Conservation (phyloP, 2,329 filamentous ascomycete genomes). For the Calycina herbarum region DNA sequence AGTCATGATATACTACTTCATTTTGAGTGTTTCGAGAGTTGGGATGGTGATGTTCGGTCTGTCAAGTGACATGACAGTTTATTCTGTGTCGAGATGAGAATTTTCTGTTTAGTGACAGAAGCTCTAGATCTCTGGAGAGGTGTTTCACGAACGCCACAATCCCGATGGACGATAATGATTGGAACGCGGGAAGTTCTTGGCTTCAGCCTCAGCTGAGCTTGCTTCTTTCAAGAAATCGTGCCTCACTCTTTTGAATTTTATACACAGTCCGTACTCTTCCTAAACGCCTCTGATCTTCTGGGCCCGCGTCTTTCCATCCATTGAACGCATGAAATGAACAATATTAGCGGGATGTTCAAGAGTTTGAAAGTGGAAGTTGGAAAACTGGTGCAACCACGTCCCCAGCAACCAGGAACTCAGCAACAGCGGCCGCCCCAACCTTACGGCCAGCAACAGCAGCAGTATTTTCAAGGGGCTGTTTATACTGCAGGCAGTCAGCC, state of each 20-base stretch:
- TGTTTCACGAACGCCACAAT: slow-evolving; percentile 10
- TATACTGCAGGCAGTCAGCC: not conserved
- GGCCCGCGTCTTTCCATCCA: not conserved
- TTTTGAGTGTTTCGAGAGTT: no score
- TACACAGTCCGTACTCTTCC: not conserved
- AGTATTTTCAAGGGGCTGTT: not conserved
- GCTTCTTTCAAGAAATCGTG: slow-evolving; percentile 7
- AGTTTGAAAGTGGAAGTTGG: slow-evolving; percentile 3
- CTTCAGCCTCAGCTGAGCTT: slow-evolving; percentile 15
- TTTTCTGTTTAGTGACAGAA: not conserved
- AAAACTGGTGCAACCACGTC: slow-evolving; percentile 6
- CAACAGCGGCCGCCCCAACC: slow-evolving; percentile 3
- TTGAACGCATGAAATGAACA: not conserved
- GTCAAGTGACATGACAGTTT: not conserved
- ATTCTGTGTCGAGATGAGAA: not conserved
- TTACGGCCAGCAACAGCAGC: slow-evolving; percentile 8
- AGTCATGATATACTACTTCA: no score
- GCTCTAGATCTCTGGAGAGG: not conserved
- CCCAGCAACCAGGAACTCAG: slow-evolving; percentile 5
- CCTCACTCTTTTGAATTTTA: not conserved
- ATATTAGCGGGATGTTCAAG: slow-evolving; percentile 9
- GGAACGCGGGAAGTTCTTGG: slow-evolving; percentile 8
- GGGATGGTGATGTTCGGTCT: not conserved
- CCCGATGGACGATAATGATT: not conserved
- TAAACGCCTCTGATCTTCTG: not conserved